Evolutionary conservation across 2,329 filamentous ascomycete species (phyloP).

Genomic region (Ceratocystis albifundus): DNA sequence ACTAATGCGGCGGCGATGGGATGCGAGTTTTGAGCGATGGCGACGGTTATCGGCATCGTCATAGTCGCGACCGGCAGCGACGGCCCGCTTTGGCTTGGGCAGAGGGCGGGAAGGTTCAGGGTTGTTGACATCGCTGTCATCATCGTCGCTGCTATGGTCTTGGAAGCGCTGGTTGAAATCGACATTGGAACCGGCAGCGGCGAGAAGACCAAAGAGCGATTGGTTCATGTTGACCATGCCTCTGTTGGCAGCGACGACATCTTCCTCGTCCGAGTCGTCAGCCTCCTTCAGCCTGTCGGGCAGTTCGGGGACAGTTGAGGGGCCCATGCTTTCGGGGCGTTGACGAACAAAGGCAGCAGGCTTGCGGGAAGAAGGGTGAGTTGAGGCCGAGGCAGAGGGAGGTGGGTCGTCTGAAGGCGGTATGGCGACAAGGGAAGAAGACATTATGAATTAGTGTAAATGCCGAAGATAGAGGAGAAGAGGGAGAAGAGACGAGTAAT

Average conservation of each 20-base stretch:
- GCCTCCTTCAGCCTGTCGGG: neutral
- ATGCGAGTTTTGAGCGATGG: neutral
- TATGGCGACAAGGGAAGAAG: neutral
- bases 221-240: slow-evolving; percentile 69
- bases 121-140: slow-evolving; percentile 41
- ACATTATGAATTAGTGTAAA: neutral
- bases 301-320: neutral
- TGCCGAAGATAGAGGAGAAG: neutral
- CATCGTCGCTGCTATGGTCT: slow-evolving; percentile 68
- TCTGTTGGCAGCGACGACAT: slow-evolving; percentile 35
- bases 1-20: slow-evolving; percentile 35
- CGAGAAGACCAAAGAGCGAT: slow-evolving; percentile 86
- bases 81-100: slow-evolving; percentile 34
- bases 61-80: neutral
- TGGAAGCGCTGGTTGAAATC: slow-evolving; percentile 76
- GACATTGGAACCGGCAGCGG: slow-evolving; percentile 69
- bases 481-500: neutral
- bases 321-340: slow-evolving; percentile 16
- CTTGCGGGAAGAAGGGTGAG: neutral
- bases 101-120: slow-evolving; percentile 23
- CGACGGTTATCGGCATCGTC: neutral
- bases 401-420: neutral
- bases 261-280: slow-evolving; percentile 40
- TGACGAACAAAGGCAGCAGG: neutral
- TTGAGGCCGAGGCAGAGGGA: neutral